These are phyloP conservation scores for Myxozyma kluyveri DNA, from an alignment of 805 yeast genomes.

Conservation along the genomic window DNA sequence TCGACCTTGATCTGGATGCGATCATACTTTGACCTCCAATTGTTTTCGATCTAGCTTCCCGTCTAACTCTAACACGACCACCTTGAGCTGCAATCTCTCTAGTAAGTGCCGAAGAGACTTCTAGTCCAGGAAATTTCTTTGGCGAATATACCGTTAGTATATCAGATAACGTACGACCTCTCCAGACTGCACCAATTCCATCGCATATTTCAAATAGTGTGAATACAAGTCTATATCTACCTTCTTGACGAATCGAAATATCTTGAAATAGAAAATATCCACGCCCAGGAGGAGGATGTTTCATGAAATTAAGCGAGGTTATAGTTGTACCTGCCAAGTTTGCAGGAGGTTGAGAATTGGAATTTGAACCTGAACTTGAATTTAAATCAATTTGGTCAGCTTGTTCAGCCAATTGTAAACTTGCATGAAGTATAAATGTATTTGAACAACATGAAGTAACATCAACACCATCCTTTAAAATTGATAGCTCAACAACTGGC, in stretches of 20 bases:
- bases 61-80: constrained; percentile 35
- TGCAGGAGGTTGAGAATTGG: too few relatives aligned
- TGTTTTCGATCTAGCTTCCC: constrained; percentile 30
- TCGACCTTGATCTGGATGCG: too few relatives aligned
- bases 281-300: constrained; percentile 34
- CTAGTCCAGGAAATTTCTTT: constrained; percentile 39
- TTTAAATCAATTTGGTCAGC: not conserved
- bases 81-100: constrained; percentile 37
- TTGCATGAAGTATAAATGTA: constrained; percentile 34
- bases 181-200: constrained; percentile 23
- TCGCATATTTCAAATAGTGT: constrained; percentile 35
- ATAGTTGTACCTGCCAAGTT: constrained; percentile 26
- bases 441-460: constrained; percentile 26
- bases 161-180: constrained; percentile 31
- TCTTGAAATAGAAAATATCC: constrained; percentile 38
- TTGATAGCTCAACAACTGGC: constrained; percentile 35
- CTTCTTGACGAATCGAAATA: constrained; percentile 39
- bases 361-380: constrained; percentile 4
- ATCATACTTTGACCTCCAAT: not conserved
- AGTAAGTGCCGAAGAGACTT: constrained; percentile 36
- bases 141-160: constrained; percentile 37
- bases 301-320: constrained; percentile 25
- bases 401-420: constrained; percentile 13
- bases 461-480: constrained; percentile 19
- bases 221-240: constrained; percentile 36